Evolutionary conservation across 768 basidiomycete genomes (phyloP).

Genomic region (Pulveroboletus frians): DNA sequence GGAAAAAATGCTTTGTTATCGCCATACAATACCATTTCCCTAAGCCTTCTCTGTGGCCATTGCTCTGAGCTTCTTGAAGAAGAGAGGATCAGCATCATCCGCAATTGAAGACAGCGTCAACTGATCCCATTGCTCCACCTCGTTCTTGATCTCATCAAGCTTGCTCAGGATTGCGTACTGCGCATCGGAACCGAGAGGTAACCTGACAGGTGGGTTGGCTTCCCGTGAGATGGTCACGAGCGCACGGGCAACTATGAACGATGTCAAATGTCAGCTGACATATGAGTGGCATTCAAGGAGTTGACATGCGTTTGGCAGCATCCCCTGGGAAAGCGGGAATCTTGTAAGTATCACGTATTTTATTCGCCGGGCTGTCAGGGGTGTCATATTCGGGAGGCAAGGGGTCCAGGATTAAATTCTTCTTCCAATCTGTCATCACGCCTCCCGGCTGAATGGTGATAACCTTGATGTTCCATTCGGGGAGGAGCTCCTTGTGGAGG

Average conservation of each 20-base stretch:
- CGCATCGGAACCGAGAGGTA: slow-evolving; percentile 18
- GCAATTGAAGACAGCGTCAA: slow-evolving; percentile 15
- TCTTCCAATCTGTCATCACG: slow-evolving; percentile 19
- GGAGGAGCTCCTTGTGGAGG: slow-evolving; percentile 18
- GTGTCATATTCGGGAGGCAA: slow-evolving; percentile 14
- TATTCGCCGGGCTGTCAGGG: slow-evolving; percentile 14
- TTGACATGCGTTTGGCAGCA: slow-evolving; percentile 11
- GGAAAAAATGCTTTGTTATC: too few species aligned
- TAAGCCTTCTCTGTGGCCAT: background rate
- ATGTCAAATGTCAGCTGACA: background rate
- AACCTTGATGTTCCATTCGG: slow-evolving; percentile 27
- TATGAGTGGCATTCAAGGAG: background rate
- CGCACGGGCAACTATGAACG: slow-evolving; percentile 11
- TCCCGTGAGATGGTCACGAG: slow-evolving; percentile 16
- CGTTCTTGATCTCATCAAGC: slow-evolving; percentile 14
- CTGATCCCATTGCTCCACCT: slow-evolving; percentile 8
- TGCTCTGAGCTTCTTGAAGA: slow-evolving; percentile 6
- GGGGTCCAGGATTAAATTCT: slow-evolving; percentile 11
- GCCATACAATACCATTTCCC: too few species aligned
- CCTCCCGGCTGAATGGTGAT: slow-evolving; percentile 20
- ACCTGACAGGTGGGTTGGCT: slow-evolving; percentile 17
- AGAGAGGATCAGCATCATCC: slow-evolving; percentile 16
- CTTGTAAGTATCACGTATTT: slow-evolving; percentile 10
- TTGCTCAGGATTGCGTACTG: slow-evolving; percentile 15
- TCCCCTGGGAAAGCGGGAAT: background rate